Evolutionary conservation across 495 filamentous ascomycete species (phyloP), one percentile per base, ranked within the genome.

Genomic region (Lophiostoma macrostomum): DNA sequence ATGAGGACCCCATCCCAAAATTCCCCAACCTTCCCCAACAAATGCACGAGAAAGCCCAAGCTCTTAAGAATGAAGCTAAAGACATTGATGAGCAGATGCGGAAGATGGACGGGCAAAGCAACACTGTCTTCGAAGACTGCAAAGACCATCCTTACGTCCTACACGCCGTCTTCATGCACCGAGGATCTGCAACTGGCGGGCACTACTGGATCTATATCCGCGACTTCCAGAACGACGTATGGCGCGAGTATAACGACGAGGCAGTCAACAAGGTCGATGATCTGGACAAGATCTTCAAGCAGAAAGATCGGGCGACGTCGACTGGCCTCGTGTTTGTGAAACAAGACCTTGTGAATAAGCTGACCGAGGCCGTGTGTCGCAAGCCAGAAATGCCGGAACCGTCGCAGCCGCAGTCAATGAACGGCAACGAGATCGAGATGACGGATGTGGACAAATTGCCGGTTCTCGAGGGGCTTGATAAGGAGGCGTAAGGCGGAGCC

Each of bases 191-290:
- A 1, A 72, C 69, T 14, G 86, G 85, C 41, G 93, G 93, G 1
- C 93, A 98, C 68, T 99, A 96, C 73, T 99, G 88, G 81, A 90
- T 96, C 51, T 96, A 90, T 76, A 95, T 98, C 60, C 85, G 82
- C 64, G 93, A 97, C 68, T 95, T 94, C 67, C 74, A 81, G 46
- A 75, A 78, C 29, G 74, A 84, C 14, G 70, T 91, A 37, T 98
- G 93, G 90, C 85, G 88, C 41, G 88, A 87, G 63, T 98, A 96
- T 75, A 97, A 98, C 67, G 93, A 98, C 64, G 83, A 83, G 22
- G 74, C 75, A 18, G 90, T 98, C 23, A 82, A 81, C 0, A 80
- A 86, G 53, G 79, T 87, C 60, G 80, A 66, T 25, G 76, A 80
- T 62, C 61, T 71, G 50, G 70, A 72, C 51, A 76, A 82, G 61